Evolutionary conservation across 2,329 filamentous ascomycete species (phyloP).

Genomic region (Ceratocystiopsis sp.): DNA sequence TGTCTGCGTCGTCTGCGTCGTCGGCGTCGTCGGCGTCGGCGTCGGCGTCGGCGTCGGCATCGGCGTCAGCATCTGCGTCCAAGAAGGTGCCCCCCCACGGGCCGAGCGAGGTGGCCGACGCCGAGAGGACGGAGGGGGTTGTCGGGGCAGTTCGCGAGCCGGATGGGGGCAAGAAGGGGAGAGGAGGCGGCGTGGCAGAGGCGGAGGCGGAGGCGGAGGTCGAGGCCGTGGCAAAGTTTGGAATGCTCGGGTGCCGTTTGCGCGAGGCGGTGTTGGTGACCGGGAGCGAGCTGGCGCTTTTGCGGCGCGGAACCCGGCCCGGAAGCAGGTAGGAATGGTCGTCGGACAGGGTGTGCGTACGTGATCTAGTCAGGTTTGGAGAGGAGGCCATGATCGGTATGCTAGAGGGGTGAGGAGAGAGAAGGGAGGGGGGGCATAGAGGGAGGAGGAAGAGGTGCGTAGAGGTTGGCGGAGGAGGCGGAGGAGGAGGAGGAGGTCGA

Average conservation of each 20-base stretch:
- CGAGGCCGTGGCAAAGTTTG: background rate
- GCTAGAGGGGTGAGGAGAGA: background rate
- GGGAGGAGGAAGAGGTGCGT: background rate
- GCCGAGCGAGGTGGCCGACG: background rate
- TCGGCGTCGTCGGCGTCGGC: background rate
- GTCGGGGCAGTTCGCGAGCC: background rate
- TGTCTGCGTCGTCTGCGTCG: background rate
- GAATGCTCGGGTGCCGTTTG: too few relatives aligned
- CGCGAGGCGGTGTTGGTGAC: background rate
- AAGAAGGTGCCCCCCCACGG: conserved; percentile 9
- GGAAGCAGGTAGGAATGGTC: conserved; percentile 3
- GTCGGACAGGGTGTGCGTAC: conserved; percentile 10
- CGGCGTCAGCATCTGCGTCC: conserved; percentile 3
- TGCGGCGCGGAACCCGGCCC: conserved; percentile 4
- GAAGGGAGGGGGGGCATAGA: background rate
- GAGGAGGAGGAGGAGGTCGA: background rate
- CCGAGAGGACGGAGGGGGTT: conserved; percentile 1
- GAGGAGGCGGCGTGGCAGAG: background rate
- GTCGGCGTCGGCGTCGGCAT: conserved; percentile 2
- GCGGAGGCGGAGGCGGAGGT: background rate
- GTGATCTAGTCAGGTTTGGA: background rate
- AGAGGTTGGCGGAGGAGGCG: background rate
- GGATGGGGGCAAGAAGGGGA: background rate
- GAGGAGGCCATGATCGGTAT: conserved; percentile 8
- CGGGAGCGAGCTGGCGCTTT: conserved; percentile 5